Percentiles rank a stretch among this genome's conserved stretches.
Conservation (phyloP, 1,139 yeast genomes). For the Debaryomycetaceae sp. region DNA sequence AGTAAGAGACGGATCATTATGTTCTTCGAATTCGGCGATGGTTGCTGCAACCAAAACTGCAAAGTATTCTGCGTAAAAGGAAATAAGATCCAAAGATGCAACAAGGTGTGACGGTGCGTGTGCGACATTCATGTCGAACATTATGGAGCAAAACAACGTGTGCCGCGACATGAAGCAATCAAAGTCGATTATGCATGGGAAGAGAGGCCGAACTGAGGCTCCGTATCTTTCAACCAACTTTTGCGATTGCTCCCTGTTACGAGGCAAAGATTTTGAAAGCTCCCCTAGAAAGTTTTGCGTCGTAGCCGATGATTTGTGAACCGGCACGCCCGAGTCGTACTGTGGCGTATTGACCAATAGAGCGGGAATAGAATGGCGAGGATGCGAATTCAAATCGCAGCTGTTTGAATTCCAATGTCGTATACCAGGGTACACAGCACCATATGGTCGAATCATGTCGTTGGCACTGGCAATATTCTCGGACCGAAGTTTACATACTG, state of each 20-base stretch:
- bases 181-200: constrained; percentile 37
- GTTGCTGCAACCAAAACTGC: constrained; percentile 45
- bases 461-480: constrained; percentile 29
- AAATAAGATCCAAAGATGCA: constrained; percentile 20
- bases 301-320: too few species aligned
- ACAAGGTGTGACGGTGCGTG: constrained; percentile 1
- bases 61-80: constrained; percentile 37
- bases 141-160: constrained; percentile 38
- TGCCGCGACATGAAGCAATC: constrained; percentile 37
- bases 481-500: too few species aligned
- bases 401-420: too few species aligned
- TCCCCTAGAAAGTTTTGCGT: too few species aligned
- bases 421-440: too few species aligned
- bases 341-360: too few species aligned
- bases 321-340: too few species aligned
- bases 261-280: constrained; percentile 12
- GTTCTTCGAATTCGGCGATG: constrained; percentile 47
- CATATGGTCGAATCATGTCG: too few species aligned
- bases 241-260: constrained; percentile 33
- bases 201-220: constrained; percentile 41
- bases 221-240: constrained; percentile 39
- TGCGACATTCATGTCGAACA: constrained; percentile 1
- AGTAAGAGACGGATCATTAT: constrained; percentile 33
- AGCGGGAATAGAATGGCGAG: too few species aligned
- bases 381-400: too few species aligned